Base-by-base conservation (phyloP, 192 early-diverging fungal species). In the Geranomyces variabilis region DNA sequence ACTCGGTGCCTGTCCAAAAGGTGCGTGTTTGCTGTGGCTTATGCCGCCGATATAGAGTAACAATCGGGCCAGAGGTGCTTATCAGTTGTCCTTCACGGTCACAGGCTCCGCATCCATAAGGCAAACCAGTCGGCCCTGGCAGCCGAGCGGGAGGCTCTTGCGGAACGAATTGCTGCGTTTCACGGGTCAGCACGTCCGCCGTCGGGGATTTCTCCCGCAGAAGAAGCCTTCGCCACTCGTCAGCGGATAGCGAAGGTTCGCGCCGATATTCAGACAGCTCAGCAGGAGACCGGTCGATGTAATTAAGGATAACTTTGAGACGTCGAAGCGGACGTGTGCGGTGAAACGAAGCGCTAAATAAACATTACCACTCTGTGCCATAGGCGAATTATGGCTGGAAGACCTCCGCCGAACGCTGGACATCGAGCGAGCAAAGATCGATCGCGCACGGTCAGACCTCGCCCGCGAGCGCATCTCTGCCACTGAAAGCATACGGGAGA, bases 1-100 rank as follows among this genome's bases (percentile, higher is more conserved):
- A 64, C 70, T 24, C 51, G 60, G 19, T 72, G 70, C 62, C 17
- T 72, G 15, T 44, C 45, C 17, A 41, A 72, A 12, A 72, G 62
- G 70, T 63, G 46, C 17, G 63, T 19, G 56, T 26, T 24, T 31
- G 51, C 31, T n/a, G n/a, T n/a, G n/a, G n/a, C n/a, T n/a, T n/a
- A n/a, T n/a, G n/a, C n/a, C n/a, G n/a, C n/a, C n/a, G n/a, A n/a
- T n/a, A n/a, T n/a, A n/a, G n/a, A n/a, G n/a, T n/a, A n/a, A n/a
- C n/a, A n/a, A n/a, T n/a, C n/a, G n/a, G n/a, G n/a, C n/a, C n/a
- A n/a, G n/a, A n/a, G n/a, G n/a, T n/a, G n/a, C n/a, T n/a, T n/a
- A n/a, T n/a, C n/a, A n/a, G n/a, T n/a, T n/a, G n/a, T n/a, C n/a
- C n/a, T n/a, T n/a, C n/a, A n/a, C n/a, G n/a, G n/a, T n/a, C n/a